A percentile compares a stretch with the other conserved stretches of the same genome.
Conservation (phyloP, 352 stramenopile species). For the Phytophthora nicotianae region DNA sequence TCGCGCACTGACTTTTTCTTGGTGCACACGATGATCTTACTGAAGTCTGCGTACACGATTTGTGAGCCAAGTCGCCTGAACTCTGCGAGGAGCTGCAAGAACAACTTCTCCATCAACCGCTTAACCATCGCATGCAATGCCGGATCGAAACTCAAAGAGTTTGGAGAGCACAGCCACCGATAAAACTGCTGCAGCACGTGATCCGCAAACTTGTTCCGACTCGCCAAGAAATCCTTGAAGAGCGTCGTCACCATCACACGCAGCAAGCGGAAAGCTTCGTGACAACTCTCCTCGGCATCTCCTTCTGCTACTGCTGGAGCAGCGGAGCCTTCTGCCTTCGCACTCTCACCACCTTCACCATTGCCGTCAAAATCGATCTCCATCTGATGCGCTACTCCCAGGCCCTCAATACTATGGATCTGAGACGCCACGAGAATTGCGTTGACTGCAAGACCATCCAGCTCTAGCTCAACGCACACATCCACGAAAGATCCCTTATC, state of each 20-base stretch:
- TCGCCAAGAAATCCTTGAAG: conserved; percentile 93
- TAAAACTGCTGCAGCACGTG: conserved; percentile 97
- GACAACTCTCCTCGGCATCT: conserved; percentile 91
- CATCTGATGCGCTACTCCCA: conserved; percentile 61
- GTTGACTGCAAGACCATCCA: conserved; percentile 80
- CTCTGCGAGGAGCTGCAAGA: conserved; percentile 93
- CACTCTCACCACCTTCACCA: conserved; percentile 15
- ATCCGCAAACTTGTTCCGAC: conserved; percentile 93
- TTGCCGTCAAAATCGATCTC: conserved; percentile 69
- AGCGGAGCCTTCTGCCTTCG: conserved; percentile 17
- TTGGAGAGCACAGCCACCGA: conserved; percentile 92
- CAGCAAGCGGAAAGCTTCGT: conserved; percentile 92
- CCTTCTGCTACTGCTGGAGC: conserved; percentile 29
- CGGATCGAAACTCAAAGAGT: conserved; percentile 94
- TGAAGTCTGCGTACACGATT: conserved; percentile 93
- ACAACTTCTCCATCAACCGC: conserved; percentile 95
- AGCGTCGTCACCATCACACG: conserved; percentile 93
- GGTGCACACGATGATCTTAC: conserved; percentile 73
- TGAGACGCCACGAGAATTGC: conserved; percentile 75
- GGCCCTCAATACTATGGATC: conserved; percentile 75
- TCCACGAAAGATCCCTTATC: conserved; percentile 92
- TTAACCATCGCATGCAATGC: conserved; percentile 94
- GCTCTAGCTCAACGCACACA: conserved; percentile 74
- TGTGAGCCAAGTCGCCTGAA: conserved; percentile 93
- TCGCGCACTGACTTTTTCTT: conserved; percentile 78